Conservation (phyloP, 768 basidiomycete genomes). For the Hericium coralloides region DNA sequence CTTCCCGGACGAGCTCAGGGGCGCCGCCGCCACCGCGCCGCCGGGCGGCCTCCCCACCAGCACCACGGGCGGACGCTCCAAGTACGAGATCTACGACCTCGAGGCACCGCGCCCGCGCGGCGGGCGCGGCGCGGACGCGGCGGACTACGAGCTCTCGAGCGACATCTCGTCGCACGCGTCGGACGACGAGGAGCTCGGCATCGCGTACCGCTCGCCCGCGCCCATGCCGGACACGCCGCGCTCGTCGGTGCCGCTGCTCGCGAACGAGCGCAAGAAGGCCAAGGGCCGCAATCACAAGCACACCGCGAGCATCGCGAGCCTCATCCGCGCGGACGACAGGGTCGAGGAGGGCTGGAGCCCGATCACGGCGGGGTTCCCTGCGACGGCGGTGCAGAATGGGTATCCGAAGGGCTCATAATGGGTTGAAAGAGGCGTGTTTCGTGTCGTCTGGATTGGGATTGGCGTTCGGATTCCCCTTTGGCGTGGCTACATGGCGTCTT, state of each 20-base stretch:
- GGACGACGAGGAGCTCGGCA: slow-evolving; percentile 63
- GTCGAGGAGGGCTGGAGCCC: slow-evolving; percentile 84
- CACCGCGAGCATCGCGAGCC: slow-evolving; percentile 77
- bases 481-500: too few relatives aligned
- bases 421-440: background rate
- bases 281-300: slow-evolving; percentile 51
- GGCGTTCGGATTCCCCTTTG: too few relatives aligned
- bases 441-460: too few relatives aligned
- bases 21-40: slow-evolving; percentile 42
- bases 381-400: slow-evolving; percentile 20
- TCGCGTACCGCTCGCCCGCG: slow-evolving; percentile 59
- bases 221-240: slow-evolving; percentile 19
- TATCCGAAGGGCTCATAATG: background rate
- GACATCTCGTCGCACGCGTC: slow-evolving; percentile 30
- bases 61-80: slow-evolving; percentile 32
- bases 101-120: slow-evolving; percentile 41
- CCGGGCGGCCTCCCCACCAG: slow-evolving; percentile 32
- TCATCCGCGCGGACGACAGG: slow-evolving; percentile 70
- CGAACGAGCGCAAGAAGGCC: slow-evolving; percentile 11
- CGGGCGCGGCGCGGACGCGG: slow-evolving; percentile 29
- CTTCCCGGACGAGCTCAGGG: slow-evolving; percentile 71
- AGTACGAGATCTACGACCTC: slow-evolving; percentile 74
- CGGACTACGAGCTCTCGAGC: slow-evolving; percentile 49
- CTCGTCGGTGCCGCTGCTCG: slow-evolving; percentile 28
- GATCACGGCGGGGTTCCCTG: slow-evolving; percentile 41